These are phyloP conservation scores for Apiotrichum laibachii DNA, from an alignment of 1,284 basidiomycete genomes.

Conservation along the genomic window DNA sequence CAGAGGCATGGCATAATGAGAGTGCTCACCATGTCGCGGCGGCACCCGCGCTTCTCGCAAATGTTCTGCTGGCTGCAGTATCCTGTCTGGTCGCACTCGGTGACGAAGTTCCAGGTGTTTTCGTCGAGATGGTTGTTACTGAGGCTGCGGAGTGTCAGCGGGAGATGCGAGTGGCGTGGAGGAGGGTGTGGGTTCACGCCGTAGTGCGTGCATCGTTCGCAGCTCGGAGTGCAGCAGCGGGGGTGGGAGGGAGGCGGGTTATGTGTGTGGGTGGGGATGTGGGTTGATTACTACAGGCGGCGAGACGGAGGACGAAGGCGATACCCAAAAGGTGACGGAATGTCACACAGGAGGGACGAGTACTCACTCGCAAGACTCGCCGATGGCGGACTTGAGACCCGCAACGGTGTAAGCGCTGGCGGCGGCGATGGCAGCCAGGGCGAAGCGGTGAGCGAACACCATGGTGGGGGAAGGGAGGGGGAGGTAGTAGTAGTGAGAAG, in stretches of 20 bases:
- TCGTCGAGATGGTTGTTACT: conserved; percentile 63
- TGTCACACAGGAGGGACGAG: background rate
- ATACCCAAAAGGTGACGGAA: too few species aligned
- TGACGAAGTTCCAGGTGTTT: conserved; percentile 71
- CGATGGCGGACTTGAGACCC: background rate
- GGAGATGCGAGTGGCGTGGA: too few species aligned
- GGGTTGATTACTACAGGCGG: too few species aligned
- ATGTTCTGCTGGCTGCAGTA: conserved; percentile 62
- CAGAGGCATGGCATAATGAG: background rate
- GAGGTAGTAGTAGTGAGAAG: too few species aligned
- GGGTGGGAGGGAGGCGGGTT: too few species aligned
- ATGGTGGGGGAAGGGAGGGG: background rate
- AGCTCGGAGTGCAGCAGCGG: too few species aligned
- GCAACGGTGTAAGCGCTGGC: background rate
- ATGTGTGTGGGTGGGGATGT: too few species aligned
- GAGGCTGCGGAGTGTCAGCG: conserved; percentile 36
- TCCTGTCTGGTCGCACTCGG: conserved; percentile 68
- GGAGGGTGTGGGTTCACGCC: too few species aligned
- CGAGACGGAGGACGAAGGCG: too few species aligned
- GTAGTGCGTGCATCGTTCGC: too few species aligned
- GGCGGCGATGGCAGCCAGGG: background rate
- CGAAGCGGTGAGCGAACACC: background rate
- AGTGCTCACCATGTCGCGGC: conserved; percentile 63
- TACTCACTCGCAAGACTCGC: background rate
- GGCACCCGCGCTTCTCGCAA: conserved; percentile 67